Evolutionary conservation across 202 grass and related monocot genomes (phyloP), one percentile per base, ranked within the genome.

Genomic region (Sporobolus alterniflorus): DNA sequence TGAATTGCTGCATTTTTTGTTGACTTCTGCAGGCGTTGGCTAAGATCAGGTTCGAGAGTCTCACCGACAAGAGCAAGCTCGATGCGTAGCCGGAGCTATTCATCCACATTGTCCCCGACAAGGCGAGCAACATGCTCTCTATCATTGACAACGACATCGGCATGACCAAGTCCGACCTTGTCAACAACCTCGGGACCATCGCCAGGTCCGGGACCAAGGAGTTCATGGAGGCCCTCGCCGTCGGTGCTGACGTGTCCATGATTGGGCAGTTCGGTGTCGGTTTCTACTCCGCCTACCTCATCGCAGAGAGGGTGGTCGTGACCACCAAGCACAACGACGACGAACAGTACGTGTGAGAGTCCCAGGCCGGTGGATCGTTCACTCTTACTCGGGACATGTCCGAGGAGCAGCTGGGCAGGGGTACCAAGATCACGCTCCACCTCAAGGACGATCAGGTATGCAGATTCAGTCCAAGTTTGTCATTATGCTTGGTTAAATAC

Each of bases 101-200:
- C 78, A 97, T 97, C 59, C 91, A 89, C 0, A 39, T 90, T 32
- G 89, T 94, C 7, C 91, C 89, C 3, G 89, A 94, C 80, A 97
- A 97, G 81, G 26, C 88, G 32, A 64, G 14, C 84, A 97, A 93
- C 86, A 90, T 89, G 48, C 81, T 97, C 11, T 88, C 94, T 74
- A 93, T 97, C 81, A 82, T 97, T 74, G 94, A 97, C 66, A 90
- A 84, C 28, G 94, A 91, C 34, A 64, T 91, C 13, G 94, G 94
- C 21, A 97, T 97, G 94, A 97, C 89, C 44, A 97, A 90, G 63
- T 75, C 88, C 9, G 94, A 93, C 73, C 73, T 97, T 0, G 94
- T 97, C 11, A 97, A 97, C 94, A 97, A 94, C 73, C 79, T 97
- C 22, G 94, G 94, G 16, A 97, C 94, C 54, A 97, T 97, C 78